Base-by-base conservation (phyloP, 768 basidiomycete species). In the Albatrellus ellisii region DNA sequence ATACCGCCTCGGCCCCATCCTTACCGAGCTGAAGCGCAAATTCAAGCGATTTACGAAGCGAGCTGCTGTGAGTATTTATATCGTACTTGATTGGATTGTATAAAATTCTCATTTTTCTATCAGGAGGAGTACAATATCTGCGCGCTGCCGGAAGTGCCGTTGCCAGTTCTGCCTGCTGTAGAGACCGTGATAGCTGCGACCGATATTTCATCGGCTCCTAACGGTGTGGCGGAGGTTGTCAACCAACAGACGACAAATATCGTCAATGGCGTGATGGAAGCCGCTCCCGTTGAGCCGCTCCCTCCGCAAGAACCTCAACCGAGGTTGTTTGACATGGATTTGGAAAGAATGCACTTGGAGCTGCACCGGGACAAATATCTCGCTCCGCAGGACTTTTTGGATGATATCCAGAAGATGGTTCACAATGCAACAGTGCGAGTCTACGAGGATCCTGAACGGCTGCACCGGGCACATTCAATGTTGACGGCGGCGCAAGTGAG, bases 1-100 rank as follows among this genome's bases (percentile, higher is more conserved):
- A 59, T 86, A 80, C 54, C 75, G 88, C n/a, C 70, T 98, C n/a
- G 85, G 86, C 2, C 85, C 85, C 1, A 80, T 98, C 38, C 62
- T 98, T 39, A 73, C 73, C 2, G 90, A 97, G 56, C 64, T 99
- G 51, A 90, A 88, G 65, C 75, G 87, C 58, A 90, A 91, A 62
- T 91, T 82, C 58, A 89, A 90, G 68, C 70, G 83, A 50, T 92
- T 95, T 55, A 82, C 78, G 0, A 89, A 89, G 62, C 64, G 71
- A 27, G 82, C 85, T 32, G 67, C 67, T 46, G 90, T 91, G 52
- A 56, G 79, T 66, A 18, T 14, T 31, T 12, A 24, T 41, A 35
- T 36, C 10, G 36, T 28, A 10, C 10, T n/a, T 32, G 35, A 36
- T 15, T 10, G 12, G 12, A 0, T 36, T n/a, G n/a, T n/a, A n/a